phyloP scores from a whole-genome alignment of 2,329 filamentous ascomycete species.

The Fusarium miscanthi region DNA sequence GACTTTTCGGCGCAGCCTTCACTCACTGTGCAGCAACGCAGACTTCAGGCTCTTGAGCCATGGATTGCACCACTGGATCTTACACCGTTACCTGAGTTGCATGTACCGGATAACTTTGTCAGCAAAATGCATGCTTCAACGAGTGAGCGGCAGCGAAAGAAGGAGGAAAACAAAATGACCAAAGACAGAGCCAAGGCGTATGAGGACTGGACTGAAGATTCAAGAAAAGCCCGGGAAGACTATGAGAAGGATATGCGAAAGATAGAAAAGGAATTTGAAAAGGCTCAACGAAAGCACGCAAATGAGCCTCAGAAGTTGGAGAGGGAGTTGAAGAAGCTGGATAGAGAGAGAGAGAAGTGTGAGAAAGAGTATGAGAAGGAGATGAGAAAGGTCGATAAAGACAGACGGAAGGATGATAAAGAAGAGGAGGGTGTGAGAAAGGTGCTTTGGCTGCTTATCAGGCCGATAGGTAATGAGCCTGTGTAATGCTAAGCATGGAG shows the following conservation, averaged over 20 bases:
- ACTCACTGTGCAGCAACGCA: background rate
- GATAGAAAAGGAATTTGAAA: background rate
- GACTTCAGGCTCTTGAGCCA: background rate
- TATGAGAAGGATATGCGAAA: background rate
- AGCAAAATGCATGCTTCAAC: background rate
- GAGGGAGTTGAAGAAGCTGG: background rate
- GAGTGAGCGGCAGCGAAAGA: background rate
- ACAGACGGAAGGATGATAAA: background rate
- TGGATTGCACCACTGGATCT: background rate
- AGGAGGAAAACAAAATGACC: background rate
- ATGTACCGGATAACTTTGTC: background rate
- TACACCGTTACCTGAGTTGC: background rate
- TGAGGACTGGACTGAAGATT: background rate
- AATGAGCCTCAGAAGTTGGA: background rate
- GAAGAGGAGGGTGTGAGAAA: background rate
- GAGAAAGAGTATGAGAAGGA: background rate
- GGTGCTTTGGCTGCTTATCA: background rate
- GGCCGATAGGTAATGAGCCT: background rate
- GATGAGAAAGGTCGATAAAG: background rate
- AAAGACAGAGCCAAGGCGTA: background rate
- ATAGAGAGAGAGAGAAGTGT: background rate
- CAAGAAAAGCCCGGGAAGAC: background rate
- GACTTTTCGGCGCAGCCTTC: background rate
- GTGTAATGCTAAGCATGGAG: background rate
- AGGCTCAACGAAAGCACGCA: background rate